Base-by-base conservation (phyloP, 306 rosid species). In the Rosa rugosa region DNA sequence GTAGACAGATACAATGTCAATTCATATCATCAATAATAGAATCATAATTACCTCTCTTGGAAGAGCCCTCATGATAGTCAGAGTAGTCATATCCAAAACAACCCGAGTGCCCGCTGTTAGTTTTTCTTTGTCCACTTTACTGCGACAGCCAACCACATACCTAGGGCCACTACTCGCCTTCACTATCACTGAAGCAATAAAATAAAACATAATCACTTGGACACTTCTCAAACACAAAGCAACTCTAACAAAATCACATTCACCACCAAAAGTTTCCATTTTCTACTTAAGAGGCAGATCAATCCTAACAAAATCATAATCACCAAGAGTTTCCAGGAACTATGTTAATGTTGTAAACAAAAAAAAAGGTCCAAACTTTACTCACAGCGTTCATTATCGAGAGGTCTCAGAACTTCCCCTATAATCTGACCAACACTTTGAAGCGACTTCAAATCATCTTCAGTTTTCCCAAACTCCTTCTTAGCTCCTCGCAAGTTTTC, bases 381-480 rank as follows among this genome's bases (percentile, higher is more conserved):
- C 57, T 83, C 85, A 96, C 97, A 77, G 80, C 98, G 97, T 80
- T 93, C 99, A 71, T 93, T 90, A 89, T 93, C 98, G 13, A 96
- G 98, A 71, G 94, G 99, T 82, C 98, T 83, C 69, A 96, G 97
- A 83, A 96, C 98, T 90, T 96, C 99, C 45, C 99, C 99, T 3
- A 96, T 89, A 44, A 91, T 87, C 90, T 93, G 98, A 23, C 98
- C 99, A 81, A 93, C 98, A 64, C 97, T 91, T 80, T 96, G 98
- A 78, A 96, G 94, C 22, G 98, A 96, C 91, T 93, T 91, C 93
- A 96, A 86, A 83, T 96, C 99, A 83, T 93, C 98, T 86, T 93
- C 99, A n/a, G 99, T 93, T 83, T 91, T 96, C 81, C 88, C 88
- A 84, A 90, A 96, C 82, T 93, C 99, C 75, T 90, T 90, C 92